phyloP scores from a whole-genome alignment of 805 yeast genomes.

The Sungouiozyma ichnusensis region DNA sequence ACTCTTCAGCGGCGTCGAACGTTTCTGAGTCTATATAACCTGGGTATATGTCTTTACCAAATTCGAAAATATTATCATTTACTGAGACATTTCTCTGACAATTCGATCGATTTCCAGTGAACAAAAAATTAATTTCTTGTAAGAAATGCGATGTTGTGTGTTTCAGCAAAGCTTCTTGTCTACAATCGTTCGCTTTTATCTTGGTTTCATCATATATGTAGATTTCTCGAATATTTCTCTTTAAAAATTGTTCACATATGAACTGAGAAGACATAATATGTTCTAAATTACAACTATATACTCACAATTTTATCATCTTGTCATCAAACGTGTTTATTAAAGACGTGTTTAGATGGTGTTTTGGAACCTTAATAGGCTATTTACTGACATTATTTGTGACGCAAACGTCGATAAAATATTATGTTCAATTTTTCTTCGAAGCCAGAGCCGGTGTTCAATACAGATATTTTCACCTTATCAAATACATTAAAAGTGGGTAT shows the following conservation, averaged over 20 bases:
- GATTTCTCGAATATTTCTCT: not conserved
- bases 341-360: no score
- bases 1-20: not conserved
- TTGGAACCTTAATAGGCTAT: no score
- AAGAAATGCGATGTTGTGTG: not conserved
- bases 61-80: not conserved
- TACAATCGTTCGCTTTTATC: not conserved
- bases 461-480: no score
- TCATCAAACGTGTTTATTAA: no score
- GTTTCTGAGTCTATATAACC: not conserved
- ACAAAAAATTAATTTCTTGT: not conserved
- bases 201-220: not conserved
- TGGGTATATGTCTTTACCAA: not conserved
- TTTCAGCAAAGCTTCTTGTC: not conserved
- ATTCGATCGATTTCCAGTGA: not conserved
- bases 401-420: not conserved
- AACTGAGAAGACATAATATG: not conserved
- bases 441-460: no score
- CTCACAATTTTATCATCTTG: no score
- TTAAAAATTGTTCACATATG: not conserved
- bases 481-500: no score
- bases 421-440: no score
- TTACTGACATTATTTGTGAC: not conserved
- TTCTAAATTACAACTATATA: no score
- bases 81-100: not conserved